These are phyloP conservation scores for Thinopyrum obtusiflorum DNA, from an alignment of 202 grass and related monocot species.

Conservation along the genomic window DNA sequence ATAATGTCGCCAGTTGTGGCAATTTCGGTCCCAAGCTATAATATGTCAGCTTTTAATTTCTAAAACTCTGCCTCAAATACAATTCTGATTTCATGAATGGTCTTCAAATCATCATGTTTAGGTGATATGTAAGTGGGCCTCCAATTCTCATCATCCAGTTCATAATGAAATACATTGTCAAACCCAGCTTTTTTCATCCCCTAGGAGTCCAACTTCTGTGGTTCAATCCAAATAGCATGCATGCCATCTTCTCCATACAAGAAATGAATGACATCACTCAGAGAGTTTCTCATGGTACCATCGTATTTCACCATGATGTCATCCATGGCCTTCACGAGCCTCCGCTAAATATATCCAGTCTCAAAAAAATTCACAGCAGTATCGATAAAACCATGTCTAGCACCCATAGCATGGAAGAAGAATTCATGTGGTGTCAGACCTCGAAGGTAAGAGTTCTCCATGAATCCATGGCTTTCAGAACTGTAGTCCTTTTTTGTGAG, in stretches of 20 bases:
- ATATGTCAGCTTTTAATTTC: slow-evolving; percentile 80
- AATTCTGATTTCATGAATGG: slow-evolving; percentile 80
- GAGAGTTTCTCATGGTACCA: slow-evolving; percentile 90
- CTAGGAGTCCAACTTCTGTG: slow-evolving; percentile 81
- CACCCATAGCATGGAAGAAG: slow-evolving; percentile 99
- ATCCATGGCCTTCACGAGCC: slow-evolving; percentile 98
- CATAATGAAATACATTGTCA: slow-evolving; percentile 70
- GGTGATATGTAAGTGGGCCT: slow-evolving; percentile 86
- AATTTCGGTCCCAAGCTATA: slow-evolving; percentile 85
- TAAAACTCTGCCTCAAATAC: slow-evolving; percentile 93
- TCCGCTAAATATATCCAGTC: slow-evolving; percentile 87
- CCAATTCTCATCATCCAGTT: slow-evolving; percentile 88
- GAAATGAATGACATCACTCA: slow-evolving; percentile 95
- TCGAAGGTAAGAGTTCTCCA: slow-evolving; percentile 94
- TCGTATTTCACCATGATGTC: slow-evolving; percentile 99
- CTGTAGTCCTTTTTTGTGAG: slow-evolving; percentile 80
- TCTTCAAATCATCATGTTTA: slow-evolving; percentile 89
- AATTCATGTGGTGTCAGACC: slow-evolving; percentile 89
- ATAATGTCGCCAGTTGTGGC: slow-evolving; percentile 76
- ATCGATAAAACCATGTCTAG: slow-evolving; percentile 96
- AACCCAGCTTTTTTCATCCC: slow-evolving; percentile 87
- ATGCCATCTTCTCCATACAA: slow-evolving; percentile 98
- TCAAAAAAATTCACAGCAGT: slow-evolving; percentile 96
- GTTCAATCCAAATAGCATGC: slow-evolving; percentile 95
- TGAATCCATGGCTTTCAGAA: slow-evolving; percentile 93